Conservation (phyloP, 2,329 filamentous ascomycete genomes). For the Arthrinium phaeospermum region DNA sequence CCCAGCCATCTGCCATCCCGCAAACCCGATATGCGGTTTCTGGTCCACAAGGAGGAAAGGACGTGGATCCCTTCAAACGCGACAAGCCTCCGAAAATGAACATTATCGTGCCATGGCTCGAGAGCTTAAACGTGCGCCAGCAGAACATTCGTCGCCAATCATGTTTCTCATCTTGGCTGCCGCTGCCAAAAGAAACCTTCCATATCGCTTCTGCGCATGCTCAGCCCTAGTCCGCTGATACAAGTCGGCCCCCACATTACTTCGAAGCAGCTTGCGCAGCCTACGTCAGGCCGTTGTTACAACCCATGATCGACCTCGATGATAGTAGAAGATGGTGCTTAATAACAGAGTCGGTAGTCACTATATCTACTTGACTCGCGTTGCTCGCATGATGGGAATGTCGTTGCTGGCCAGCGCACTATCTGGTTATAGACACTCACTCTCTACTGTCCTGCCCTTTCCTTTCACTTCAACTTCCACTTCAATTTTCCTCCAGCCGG, state of each 20-base stretch:
- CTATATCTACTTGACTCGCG: not conserved
- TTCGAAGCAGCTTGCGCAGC: slow-evolving; percentile 4
- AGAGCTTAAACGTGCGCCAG: not conserved
- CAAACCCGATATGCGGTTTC: not conserved
- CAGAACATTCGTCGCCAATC: slow-evolving; percentile 3
- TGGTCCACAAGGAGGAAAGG: not conserved
- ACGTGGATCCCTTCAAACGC: not conserved
- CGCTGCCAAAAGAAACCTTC: not conserved
- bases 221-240: slow-evolving; percentile 8
- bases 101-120: not conserved
- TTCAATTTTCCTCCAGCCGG: not conserved
- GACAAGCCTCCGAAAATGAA: not conserved
- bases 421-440: not conserved
- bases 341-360: not conserved
- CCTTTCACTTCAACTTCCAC: not conserved
- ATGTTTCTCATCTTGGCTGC: not conserved
- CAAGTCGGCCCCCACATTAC: not conserved
- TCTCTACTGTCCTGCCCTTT: not conserved
- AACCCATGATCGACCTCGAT: not conserved
- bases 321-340: not conserved
- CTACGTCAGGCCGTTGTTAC: slow-evolving; percentile 10
- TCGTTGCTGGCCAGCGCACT: not conserved
- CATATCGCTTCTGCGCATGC: not conserved
- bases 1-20: not conserved
- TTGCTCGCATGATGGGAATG: not conserved